A percentile compares a stretch with the other conserved stretches of the same genome.
Conservation (phyloP, 192 early-diverging fungal genomes). For the Mortierella hygrophila region DNA sequence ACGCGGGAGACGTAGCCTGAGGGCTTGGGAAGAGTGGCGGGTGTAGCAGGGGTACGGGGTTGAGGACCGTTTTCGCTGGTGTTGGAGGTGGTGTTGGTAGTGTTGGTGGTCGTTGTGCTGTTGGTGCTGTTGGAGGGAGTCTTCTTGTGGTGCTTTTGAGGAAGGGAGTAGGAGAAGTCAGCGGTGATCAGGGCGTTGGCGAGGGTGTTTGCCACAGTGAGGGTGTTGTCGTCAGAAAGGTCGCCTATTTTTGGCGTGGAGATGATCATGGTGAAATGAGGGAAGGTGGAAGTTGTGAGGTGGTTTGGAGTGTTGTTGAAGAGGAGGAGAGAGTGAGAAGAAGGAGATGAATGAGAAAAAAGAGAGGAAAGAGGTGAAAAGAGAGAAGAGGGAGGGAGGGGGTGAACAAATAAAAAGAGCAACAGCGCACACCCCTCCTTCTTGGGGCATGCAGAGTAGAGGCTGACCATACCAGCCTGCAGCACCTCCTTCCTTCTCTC, state of each 20-base stretch:
- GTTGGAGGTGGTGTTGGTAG: neutral
- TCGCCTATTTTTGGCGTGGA: conserved; percentile 38
- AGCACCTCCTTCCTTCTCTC: too few relatives aligned
- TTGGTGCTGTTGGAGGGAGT: neutral
- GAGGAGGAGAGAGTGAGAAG: neutral
- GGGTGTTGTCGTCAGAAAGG: conserved; percentile 26
- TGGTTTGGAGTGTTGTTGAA: neutral
- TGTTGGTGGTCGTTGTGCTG: conserved; percentile 1
- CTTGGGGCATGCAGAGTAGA: neutral
- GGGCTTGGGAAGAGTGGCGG: neutral
- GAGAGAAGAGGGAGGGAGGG: neutral
- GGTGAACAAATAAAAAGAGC: neutral
- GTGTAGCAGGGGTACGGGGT: neutral
- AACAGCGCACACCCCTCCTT: neutral
- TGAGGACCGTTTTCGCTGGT: conserved; percentile 12
- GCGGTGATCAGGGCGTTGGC: conserved; percentile 37
- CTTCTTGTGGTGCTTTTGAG: conserved; percentile 2
- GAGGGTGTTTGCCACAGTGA: conserved; percentile 40
- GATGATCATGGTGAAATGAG: conserved; percentile 31
- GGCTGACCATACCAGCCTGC: too few relatives aligned
- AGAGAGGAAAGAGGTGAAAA: neutral
- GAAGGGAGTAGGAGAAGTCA: conserved; percentile 9
- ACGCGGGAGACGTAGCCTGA: conserved; percentile 41
- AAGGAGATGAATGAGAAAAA: neutral
- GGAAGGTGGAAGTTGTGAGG: neutral